phyloP scores from a whole-genome alignment of 768 basidiomycete genomes.

The Auriscalpium microsporum region DNA sequence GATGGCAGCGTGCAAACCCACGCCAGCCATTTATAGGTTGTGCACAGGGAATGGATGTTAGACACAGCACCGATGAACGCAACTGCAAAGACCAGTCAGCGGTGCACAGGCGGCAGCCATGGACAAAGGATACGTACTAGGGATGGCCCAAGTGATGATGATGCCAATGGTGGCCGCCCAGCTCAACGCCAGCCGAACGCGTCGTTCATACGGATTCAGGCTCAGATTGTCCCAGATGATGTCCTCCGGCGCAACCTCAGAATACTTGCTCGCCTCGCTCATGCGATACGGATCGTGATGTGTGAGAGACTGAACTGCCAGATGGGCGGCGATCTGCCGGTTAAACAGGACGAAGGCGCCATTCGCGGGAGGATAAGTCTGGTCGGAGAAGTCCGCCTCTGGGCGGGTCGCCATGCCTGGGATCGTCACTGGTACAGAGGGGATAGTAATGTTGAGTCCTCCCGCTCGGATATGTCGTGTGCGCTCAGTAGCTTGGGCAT shows the following conservation, averaged over 20 bases:
- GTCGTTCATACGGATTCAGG: constrained; percentile 77
- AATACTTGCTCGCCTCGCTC: constrained; percentile 46
- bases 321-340: constrained; percentile 86
- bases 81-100: constrained; percentile 13
- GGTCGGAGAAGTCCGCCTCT: constrained; percentile 14
- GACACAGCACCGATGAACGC: constrained; percentile 74
- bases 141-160: constrained; percentile 84
- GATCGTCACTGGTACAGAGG: constrained; percentile 4
- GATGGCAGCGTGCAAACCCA: constrained; percentile 75
- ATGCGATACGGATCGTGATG: constrained; percentile 83
- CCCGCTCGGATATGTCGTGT: constrained; percentile 16
- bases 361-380: constrained; percentile 27
- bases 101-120: neutral
- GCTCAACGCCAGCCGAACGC: constrained; percentile 34
- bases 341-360: constrained; percentile 89
- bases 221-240: constrained; percentile 89
- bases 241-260: constrained; percentile 80
- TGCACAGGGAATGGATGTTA: constrained; percentile 67
- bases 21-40: constrained; percentile 56
- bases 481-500: constrained; percentile 13
- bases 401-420: constrained; percentile 9
- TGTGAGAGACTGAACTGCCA: constrained; percentile 65
- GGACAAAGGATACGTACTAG: constrained; percentile 35
- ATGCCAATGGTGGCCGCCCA: constrained; percentile 72
- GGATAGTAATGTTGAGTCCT: constrained; percentile 14